Evolutionary conservation across 2,329 filamentous ascomycete species (phyloP).

Genomic region (Xylaria sp.): DNA sequence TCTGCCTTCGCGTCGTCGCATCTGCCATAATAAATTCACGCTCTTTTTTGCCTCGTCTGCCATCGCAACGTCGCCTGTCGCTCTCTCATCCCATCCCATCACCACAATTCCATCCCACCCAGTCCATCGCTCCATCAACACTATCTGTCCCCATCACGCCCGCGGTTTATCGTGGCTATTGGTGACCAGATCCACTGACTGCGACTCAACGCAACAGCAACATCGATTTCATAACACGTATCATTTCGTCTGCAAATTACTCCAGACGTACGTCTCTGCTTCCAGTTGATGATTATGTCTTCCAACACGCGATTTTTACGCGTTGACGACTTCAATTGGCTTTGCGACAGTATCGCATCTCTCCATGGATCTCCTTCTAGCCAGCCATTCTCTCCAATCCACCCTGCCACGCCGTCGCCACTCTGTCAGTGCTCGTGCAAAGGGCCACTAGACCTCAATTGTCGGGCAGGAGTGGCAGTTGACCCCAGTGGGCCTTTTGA

Average conservation of each 20-base stretch:
- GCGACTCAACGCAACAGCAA: constrained; percentile 32
- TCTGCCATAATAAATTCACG: constrained; percentile 6
- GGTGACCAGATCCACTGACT: constrained; percentile 26
- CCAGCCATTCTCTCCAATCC: background rate
- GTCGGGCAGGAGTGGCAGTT: background rate
- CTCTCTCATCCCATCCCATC: background rate
- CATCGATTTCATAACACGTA: constrained; percentile 27
- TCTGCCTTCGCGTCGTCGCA: constrained; percentile 1
- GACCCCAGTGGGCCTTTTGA: background rate
- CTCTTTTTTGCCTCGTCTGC: constrained; percentile 7
- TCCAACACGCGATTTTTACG: constrained; percentile 34
- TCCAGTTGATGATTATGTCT: constrained; percentile 29
- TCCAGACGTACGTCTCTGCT: constrained; percentile 35
- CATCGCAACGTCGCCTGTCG: constrained; percentile 9
- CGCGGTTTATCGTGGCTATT: constrained; percentile 8
- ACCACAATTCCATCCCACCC: background rate
- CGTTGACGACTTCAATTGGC: constrained; percentile 36
- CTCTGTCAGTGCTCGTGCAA: constrained; percentile 5
- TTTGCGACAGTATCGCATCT: constrained; percentile 33
- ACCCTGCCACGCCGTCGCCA: constrained; percentile 3
- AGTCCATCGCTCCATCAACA: constrained; percentile 7
- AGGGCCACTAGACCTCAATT: background rate
- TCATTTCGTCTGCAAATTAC: constrained; percentile 19
- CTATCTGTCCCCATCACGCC: constrained; percentile 12
- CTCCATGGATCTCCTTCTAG: constrained; percentile 1